Percentiles rank a stretch among this genome's conserved stretches.
phyloP scores from a whole-genome alignment of 176 grass and related monocot species.

The Puccinellia tenuiflora region DNA sequence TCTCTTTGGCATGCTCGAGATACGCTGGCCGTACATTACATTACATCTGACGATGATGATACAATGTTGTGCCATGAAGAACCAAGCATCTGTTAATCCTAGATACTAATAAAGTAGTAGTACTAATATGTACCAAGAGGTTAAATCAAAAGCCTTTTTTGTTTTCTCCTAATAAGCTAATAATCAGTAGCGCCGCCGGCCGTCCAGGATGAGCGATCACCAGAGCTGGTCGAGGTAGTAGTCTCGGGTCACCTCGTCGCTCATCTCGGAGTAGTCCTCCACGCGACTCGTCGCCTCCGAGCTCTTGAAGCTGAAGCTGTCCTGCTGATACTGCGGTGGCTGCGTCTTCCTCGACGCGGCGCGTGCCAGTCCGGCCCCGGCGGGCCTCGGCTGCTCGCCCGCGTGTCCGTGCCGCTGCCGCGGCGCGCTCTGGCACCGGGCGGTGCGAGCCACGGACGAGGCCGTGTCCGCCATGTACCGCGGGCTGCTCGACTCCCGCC shows the following conservation, averaged over 20 bases:
- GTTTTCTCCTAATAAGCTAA: no score
- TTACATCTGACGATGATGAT: neutral
- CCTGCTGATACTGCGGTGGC: slow-evolving; percentile 3
- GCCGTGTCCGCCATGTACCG: slow-evolving; percentile 84
- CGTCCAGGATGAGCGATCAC: slow-evolving; percentile 26
- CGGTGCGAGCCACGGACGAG: slow-evolving; percentile 61
- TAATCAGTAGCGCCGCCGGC: neutral
- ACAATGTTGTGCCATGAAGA: neutral
- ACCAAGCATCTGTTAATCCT: neutral
- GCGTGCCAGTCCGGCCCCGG: neutral
- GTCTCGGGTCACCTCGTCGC: slow-evolving; percentile 59
- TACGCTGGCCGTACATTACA: neutral
- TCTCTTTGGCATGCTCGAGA: neutral
- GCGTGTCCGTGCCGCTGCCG: slow-evolving; percentile 31
- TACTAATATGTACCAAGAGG: slow-evolving; percentile 21
- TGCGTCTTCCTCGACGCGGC: slow-evolving; percentile 24
- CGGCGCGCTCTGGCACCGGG: slow-evolving; percentile 63
- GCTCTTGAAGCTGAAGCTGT: slow-evolving; percentile 39
- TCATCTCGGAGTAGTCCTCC: slow-evolving; percentile 22
- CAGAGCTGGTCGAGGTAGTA: slow-evolving; percentile 92
- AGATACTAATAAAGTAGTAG: no score
- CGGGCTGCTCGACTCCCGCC: slow-evolving; percentile 30
- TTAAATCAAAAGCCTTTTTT: no score
- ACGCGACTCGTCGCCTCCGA: slow-evolving; percentile 18
- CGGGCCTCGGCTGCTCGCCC: neutral